Conservation (phyloP, 805 yeast species). For the Wickerhamiella sergipiensis region DNA sequence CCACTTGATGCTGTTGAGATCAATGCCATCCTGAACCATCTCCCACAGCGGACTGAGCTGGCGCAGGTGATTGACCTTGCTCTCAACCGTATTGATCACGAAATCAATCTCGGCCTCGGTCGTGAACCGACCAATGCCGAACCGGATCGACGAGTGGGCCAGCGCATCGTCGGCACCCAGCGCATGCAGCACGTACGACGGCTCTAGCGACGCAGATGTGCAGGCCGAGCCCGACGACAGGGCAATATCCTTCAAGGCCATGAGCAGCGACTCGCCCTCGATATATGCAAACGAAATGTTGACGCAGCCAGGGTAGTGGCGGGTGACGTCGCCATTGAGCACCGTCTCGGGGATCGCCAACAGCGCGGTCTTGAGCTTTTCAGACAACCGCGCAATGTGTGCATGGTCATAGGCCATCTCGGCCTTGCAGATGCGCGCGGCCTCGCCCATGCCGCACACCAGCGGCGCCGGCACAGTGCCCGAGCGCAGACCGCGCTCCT, state of each 20-base stretch:
- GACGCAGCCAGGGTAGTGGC: conserved; percentile 85
- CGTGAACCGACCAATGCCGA: conserved; percentile 94
- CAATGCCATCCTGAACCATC: conserved; percentile 98
- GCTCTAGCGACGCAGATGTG: conserved; percentile 96
- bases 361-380: conserved; percentile 58
- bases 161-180: conserved; percentile 95
- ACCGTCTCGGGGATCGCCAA: conserved; percentile 77
- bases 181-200: conserved; percentile 92
- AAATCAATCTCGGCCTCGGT: conserved; percentile 94
- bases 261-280: conserved; percentile 92
- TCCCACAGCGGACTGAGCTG: conserved; percentile 96
- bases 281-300: conserved; percentile 93
- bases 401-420: conserved; percentile 63
- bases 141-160: conserved; percentile 96
- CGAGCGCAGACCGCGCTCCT: conserved; percentile 93
- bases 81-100: conserved; percentile 75
- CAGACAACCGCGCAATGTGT: conserved; percentile 59
- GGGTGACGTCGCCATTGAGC: conserved; percentile 67
- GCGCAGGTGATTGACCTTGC: conserved; percentile 82
- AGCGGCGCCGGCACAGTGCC: conserved; percentile 97
- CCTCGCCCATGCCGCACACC: conserved; percentile 94
- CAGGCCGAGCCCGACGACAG: conserved; percentile 95
- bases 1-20: conserved; percentile 89
- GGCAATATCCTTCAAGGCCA: conserved; percentile 97
- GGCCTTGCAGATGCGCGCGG: conserved; percentile 65